Base-by-base conservation (phyloP, 805 yeast genomes). In the Saccharomycopsis sp. region DNA sequence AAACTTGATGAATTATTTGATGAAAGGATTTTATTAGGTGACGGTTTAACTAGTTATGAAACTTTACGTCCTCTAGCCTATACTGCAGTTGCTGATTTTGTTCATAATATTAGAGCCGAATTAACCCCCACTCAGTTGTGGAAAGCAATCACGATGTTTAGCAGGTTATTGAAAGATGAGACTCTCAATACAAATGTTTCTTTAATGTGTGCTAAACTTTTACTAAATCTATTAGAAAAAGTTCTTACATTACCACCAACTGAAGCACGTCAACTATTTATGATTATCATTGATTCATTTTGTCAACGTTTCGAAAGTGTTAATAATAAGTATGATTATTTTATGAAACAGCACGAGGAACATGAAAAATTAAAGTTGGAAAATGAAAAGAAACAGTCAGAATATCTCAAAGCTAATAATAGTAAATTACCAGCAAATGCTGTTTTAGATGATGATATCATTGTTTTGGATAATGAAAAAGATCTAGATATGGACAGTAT, bases 41-140 rank as follows among this genome's bases (percentile, higher is more conserved):
- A 82, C 49, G 97, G 97, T 0, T 70, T 92, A 39, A 92, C 98
- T 0, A 79, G 94, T 2, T 78, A 76, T 53, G 96, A 88, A 57
- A 84, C 94, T 0, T 67, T 92, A 39, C 69, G 96, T 49, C 96
- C 97, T 0, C 63, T 92, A 53, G 97, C 97, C 0, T 92, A 88
- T 58, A 82, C 94, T 27, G 85, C 94, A 12, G 89, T 92, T 37
- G 97, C 98, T 0, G 99, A 92, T 55, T 79, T 94, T 51, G 81
- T 92, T 40, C 97, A 92, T 54, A 86, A 85, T 53, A 89, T 89
- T 2, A 75, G 96, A 50, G 72, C 78, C 37, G 94, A 88, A 49
- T 63, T 92, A 39, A 78, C 83, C 1, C 74, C 88, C 2, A 76
- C 74, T 30, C 96, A 86, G 55, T 80, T 92, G 9, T 79, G 94